Conservation (phyloP, 306 rosid species). For the Quercus engelmannii region DNA sequence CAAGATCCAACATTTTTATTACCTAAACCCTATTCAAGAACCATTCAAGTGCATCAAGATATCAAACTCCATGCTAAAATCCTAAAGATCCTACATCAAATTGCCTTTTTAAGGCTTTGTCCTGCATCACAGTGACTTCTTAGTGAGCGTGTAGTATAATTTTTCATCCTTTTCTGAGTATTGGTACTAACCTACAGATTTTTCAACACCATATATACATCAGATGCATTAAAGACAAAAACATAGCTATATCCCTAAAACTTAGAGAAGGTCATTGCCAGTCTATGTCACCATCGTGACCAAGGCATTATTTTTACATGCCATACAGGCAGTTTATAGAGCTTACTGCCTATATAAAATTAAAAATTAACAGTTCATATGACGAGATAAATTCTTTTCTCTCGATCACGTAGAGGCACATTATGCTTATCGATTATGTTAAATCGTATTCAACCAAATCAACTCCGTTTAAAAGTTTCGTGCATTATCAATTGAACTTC, state of each 20-base stretch:
- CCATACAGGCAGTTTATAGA: not conserved
- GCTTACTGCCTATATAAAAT: not conserved
- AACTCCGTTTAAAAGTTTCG: not conserved
- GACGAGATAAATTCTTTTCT: not conserved
- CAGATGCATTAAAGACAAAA: not conserved
- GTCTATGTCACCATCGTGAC: not conserved
- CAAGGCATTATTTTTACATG: not conserved
- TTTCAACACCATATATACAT: not conserved
- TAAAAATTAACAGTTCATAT: not conserved
- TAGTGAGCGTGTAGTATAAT: not conserved
- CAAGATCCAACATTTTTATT: too few species aligned
- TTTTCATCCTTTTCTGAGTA: not conserved
- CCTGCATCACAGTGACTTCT: not conserved
- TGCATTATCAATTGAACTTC: not conserved
- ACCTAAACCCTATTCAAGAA: too few species aligned
- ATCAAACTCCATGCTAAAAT: too few species aligned
- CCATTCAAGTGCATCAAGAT: too few species aligned
- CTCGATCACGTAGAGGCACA: not conserved
- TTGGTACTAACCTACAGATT: not conserved
- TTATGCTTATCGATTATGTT: not conserved
- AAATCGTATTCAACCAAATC: conserved; percentile 7
- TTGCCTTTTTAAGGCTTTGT: too few species aligned
- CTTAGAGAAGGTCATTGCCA: not conserved
- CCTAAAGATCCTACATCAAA: too few species aligned
- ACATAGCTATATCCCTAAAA: not conserved